Evolutionary conservation across 768 basidiomycete species (phyloP).

Genomic region (Boletellus ananiceps): DNA sequence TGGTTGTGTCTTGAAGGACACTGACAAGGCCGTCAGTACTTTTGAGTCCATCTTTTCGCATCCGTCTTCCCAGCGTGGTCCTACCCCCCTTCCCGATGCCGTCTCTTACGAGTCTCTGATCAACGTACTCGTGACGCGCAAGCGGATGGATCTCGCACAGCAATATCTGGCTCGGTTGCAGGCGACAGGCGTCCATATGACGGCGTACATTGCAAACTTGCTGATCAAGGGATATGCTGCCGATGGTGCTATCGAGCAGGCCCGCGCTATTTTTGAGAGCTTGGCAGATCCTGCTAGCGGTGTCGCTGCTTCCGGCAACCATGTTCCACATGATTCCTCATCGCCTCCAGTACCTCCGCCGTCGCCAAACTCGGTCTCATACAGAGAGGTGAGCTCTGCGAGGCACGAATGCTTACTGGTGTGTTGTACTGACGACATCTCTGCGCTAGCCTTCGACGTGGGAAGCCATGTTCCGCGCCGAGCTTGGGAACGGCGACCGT

Average conservation of each 20-base stretch:
- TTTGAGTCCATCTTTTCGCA: conserved; percentile 72
- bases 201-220: conserved; percentile 88
- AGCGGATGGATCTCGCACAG: conserved; percentile 73
- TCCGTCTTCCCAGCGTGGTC: conserved; percentile 36
- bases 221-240: conserved; percentile 60
- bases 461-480: conserved; percentile 94
- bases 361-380: conserved; percentile 40
- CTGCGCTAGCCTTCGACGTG: conserved; percentile 74
- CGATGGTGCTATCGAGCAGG: conserved; percentile 61
- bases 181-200: conserved; percentile 70
- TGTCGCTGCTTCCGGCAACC: conserved; percentile 86
- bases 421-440: background rate
- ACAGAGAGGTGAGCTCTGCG: conserved; percentile 25
- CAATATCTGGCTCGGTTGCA: conserved; percentile 60
- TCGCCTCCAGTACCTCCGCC: conserved; percentile 26
- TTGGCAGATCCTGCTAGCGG: conserved; percentile 78
- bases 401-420: background rate
- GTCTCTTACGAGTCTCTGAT: conserved; percentile 88
- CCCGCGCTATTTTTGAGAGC: conserved; percentile 74
- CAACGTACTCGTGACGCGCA: conserved; percentile 77
- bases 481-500: conserved; percentile 73
- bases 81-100: conserved; percentile 58
- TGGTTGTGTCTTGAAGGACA: conserved; percentile 74
- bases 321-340: conserved; percentile 56
- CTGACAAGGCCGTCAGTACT: conserved; percentile 66